Conservation (phyloP, 208 protist species). For the Trypanosoma avium region DNA sequence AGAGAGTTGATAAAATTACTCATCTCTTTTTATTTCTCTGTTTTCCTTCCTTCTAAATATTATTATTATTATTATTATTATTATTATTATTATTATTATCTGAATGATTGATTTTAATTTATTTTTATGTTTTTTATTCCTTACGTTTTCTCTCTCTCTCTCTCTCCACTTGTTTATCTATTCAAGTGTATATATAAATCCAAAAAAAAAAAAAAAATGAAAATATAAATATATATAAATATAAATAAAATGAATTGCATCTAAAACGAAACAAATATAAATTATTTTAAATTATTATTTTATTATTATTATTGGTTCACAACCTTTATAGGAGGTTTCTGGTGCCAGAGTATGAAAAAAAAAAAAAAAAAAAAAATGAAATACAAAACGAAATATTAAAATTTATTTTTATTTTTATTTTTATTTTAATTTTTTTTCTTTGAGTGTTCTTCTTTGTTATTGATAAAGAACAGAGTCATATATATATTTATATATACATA, state of each 20-base stretch:
- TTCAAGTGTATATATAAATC: neutral
- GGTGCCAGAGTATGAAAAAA: constrained; percentile 5
- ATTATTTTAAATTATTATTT: too few relatives aligned
- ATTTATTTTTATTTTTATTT: constrained; percentile 23
- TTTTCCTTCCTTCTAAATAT: too few relatives aligned
- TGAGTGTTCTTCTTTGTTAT: constrained; percentile 11
- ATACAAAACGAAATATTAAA: neutral
- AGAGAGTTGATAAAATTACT: too few relatives aligned
- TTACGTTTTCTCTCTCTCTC: neutral
- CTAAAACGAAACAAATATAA: too few relatives aligned
- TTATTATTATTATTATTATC: too few relatives aligned
- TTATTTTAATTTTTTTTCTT: constrained; percentile 28
- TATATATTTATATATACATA: too few relatives aligned
- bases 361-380: constrained; percentile 1
- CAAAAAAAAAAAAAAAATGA: neutral
- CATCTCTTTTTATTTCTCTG: neutral
- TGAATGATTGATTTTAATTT: too few relatives aligned
- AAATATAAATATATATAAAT: neutral
- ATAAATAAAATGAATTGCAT: too few relatives aligned
- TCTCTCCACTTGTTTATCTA: constrained; percentile 6
- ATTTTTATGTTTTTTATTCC: constrained; percentile 3
- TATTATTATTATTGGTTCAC: too few relatives aligned
- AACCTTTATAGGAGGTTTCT: too few relatives aligned
- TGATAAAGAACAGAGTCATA: too few relatives aligned
- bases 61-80: too few relatives aligned